phyloP scores from a whole-genome alignment of 176 grass and related monocot species.

The Avena insularis region DNA sequence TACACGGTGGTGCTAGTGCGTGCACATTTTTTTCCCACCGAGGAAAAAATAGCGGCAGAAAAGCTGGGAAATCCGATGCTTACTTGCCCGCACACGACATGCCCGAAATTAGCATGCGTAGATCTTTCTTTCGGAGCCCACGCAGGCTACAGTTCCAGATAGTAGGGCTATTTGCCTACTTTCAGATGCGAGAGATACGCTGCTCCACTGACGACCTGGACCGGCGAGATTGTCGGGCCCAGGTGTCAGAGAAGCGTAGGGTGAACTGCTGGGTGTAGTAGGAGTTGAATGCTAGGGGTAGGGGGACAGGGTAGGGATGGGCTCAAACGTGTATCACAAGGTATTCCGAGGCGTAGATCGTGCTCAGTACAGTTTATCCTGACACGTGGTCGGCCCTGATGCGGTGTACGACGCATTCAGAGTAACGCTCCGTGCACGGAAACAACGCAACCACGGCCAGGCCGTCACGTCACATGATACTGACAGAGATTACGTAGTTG shows the following conservation, averaged over 20 bases:
- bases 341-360: constrained; percentile 38
- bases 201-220: neutral
- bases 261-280: neutral
- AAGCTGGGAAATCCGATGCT: constrained; percentile 39
- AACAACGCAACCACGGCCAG: too few relatives aligned
- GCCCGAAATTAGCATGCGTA: constrained; percentile 19
- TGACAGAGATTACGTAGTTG: neutral
- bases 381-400: constrained; percentile 33
- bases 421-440: constrained; percentile 5
- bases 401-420: neutral
- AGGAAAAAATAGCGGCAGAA: neutral
- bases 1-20: constrained; percentile 11
- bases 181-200: neutral
- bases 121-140: constrained; percentile 5
- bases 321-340: constrained; percentile 53
- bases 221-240: rapidly evolving
- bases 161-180: neutral
- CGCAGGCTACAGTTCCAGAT: neutral
- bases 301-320: constrained; percentile 23
- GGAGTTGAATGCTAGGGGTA: neutral
- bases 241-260: rapidly evolving
- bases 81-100: constrained; percentile 3
- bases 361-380: neutral
- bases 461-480: neutral
- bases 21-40: neutral